Base-by-base conservation (phyloP, 176 grass and related monocot species). In the Lolium multiflorum region DNA sequence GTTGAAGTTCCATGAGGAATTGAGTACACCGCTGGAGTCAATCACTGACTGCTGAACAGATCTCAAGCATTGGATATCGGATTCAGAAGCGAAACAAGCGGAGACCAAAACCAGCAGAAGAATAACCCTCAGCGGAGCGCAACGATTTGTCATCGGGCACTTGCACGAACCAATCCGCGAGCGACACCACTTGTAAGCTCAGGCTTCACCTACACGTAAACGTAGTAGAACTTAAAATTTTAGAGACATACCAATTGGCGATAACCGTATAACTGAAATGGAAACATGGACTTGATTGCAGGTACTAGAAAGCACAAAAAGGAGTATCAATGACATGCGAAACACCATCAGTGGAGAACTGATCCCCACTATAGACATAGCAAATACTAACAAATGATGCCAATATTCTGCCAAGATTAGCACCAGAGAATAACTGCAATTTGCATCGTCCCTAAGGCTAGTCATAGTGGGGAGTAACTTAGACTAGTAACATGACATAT, bases 41-140 rank as follows among this genome's bases (percentile, higher is more conserved):
- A 1, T 82, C 79, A 97, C 85, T 0, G 87, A 88, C 44, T 5
- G 9, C 31, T 59, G 7, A 11, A 97, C 28, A 1, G 54, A 82
- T 79, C 6, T 83, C 76, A 97, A 87, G 81, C 95, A 97, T 28
- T 72, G 37, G 50, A 94, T 3, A 73, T 97, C 95, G 26, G 3
- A 26, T 0, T 80, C 12, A n/a, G 86, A 91, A 65, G 86, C 43
- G 4, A 89, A 91, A 84, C 83, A 87, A 4, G 72, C 44, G n/a
- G 41, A 46, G 64, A 28, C 39, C 15, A 89, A 25, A 5, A 80
- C 6, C 56, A 89, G 50, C 6, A 85, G 31, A 72, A 81, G 21
- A 83, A 91, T 22, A 61, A 44, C 26, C 69, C 71, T 60, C 6
- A 89, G 76, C 46, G 81, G 59, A 83, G 47, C 77, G 81, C 41